Evolutionary conservation across 768 basidiomycete species (phyloP).

Genomic region (Boletus pseudopeckii): DNA sequence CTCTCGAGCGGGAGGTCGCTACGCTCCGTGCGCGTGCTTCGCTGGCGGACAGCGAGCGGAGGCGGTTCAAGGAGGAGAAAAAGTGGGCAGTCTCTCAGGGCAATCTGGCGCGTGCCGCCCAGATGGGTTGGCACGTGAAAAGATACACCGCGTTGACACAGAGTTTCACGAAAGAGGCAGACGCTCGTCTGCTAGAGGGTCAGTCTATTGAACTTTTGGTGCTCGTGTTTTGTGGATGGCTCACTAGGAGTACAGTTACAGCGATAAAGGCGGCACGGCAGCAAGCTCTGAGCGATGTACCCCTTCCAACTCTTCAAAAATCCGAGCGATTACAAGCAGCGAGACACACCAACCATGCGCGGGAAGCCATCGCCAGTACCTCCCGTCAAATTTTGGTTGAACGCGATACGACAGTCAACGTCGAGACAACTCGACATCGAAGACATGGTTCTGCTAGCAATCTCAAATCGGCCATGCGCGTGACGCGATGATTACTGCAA

Average conservation of each 20-base stretch:
- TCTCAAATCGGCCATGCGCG: slow-evolving; percentile 37
- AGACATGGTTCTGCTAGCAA: slow-evolving; percentile 30
- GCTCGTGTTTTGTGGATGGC: neutral
- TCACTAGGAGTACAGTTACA: slow-evolving; percentile 21
- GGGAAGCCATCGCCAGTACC: slow-evolving; percentile 11
- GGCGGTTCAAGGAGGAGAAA: slow-evolving; percentile 80
- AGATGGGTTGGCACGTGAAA: slow-evolving; percentile 84
- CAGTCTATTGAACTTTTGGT: neutral
- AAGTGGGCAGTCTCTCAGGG: slow-evolving; percentile 85
- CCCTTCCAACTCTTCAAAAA: slow-evolving; percentile 21
- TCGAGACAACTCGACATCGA: slow-evolving; percentile 28
- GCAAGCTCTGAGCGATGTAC: slow-evolving; percentile 10
- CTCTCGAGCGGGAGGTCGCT: slow-evolving; percentile 72
- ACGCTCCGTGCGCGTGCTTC: slow-evolving; percentile 73
- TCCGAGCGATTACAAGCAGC: slow-evolving; percentile 20
- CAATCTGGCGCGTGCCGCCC: slow-evolving; percentile 66
- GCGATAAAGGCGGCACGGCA: slow-evolving; percentile 24
- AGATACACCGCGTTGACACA: slow-evolving; percentile 76
- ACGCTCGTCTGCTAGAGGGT: slow-evolving; percentile 66
- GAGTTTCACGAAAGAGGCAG: slow-evolving; percentile 77
- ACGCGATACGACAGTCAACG: slow-evolving; percentile 29
- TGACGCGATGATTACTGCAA: slow-evolving; percentile 27
- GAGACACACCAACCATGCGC: slow-evolving; percentile 30
- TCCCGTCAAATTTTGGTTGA: slow-evolving; percentile 29
- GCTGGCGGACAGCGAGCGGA: slow-evolving; percentile 77